Evolutionary conservation across 169 alveolate genomes (phyloP), one percentile per base, ranked within the genome.

Genomic region (Theileria equi): DNA sequence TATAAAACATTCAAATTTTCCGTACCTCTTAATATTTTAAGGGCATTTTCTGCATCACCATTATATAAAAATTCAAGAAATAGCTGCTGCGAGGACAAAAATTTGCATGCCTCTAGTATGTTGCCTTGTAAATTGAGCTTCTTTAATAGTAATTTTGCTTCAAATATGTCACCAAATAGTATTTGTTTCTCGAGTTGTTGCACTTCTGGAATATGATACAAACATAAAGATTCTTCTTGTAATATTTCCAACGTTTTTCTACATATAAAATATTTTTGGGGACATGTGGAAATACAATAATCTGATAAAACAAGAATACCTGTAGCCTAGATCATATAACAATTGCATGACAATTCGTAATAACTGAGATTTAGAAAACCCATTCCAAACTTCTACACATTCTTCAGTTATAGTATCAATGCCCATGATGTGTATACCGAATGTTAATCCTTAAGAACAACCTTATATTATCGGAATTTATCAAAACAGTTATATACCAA

Each of bases 71-170:
- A 62, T 29, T 57, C 84, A 41, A 80, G 78, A 66, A 76, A 86
- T 34, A 79, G 71, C 38, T 86, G 90, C 43, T 86, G 87, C 70
- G 84, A 81, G 26, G 63, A 48, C 63, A 86, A 52, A 65, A 86
- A 86, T 2, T 48, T 17, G 49, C 82, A 81, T 10, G 92, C 92
- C 57, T 67, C 70, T 10, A 53, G 52, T 17, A 86, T 47, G 5
- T 71, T 79, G 31, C 61, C 45, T 25, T 76, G 52, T 3, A 81
- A 36, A 49, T 79, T 49, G 26, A 80, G 23, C 44, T 62, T 70
- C 44, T 52, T 58, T 67, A 86, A 58, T 21, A 66, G 38, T 17
- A 29, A 10, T n/a, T 77, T 59, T 2, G 90, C 89, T 36, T 32
- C 72, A n/a, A 38, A 50, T 79, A 79, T 61, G 40, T 86, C 52